Conservation (phyloP, 345 rosid genomes). For the Gossypium bickii region DNA sequence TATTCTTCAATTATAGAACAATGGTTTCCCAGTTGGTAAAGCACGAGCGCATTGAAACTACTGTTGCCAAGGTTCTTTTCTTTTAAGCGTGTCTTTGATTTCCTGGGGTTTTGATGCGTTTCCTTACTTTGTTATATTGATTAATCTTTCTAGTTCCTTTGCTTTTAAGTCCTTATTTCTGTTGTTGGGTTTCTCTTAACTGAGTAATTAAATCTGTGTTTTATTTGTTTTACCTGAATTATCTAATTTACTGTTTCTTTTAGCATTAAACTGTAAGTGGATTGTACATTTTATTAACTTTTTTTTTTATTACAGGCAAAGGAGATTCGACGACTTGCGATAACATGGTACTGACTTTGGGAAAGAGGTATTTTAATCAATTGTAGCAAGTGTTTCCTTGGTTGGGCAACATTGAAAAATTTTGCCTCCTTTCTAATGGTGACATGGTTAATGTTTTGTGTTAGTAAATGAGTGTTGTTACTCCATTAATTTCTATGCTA, state of each 20-base stretch:
- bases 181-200: neutral
- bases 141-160: neutral
- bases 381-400: neutral
- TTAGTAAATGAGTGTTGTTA: neutral
- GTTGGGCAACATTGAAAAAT: neutral
- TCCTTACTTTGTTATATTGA: neutral
- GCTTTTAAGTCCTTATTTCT: neutral
- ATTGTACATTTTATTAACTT: neutral
- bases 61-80: constrained; percentile 65
- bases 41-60: constrained; percentile 90
- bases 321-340: constrained; percentile 87
- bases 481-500: neutral
- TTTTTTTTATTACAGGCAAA: constrained; percentile 61
- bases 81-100: constrained; percentile 9
- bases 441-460: neutral
- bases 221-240: neutral
- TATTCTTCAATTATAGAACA: constrained; percentile 40
- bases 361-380: constrained; percentile 56
- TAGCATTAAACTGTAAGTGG: neutral
- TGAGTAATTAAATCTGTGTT: neutral
- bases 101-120: constrained; percentile 17
- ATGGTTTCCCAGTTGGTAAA: constrained; percentile 95
- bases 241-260: neutral
- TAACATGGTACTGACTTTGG: constrained; percentile 91
- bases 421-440: neutral